Evolutionary conservation across 2,329 filamentous ascomycete genomes (phyloP).

Genomic region (Chaetomium globosum): DNA sequence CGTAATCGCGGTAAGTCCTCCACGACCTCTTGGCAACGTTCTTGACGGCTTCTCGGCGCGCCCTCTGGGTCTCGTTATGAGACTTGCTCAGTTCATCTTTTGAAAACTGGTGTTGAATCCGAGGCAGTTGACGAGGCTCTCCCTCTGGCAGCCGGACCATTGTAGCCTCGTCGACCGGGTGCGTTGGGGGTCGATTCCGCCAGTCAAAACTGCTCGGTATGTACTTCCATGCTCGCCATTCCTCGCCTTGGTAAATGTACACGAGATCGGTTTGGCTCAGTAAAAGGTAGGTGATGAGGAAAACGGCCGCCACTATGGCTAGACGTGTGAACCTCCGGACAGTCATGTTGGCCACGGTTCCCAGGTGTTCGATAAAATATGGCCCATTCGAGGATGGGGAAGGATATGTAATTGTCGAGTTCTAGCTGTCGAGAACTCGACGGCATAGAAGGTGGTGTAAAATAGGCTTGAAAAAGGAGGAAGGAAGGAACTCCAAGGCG

Average conservation of each 20-base stretch:
- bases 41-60: conserved; percentile 46
- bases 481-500: background rate
- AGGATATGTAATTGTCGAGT: background rate
- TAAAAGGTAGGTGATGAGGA: conserved; percentile 32
- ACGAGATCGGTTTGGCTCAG: conserved; percentile 21
- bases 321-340: conserved; percentile 33
- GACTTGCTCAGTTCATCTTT: conserved; percentile 43
- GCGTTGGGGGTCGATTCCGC: conserved; percentile 35
- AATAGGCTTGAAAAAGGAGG: background rate
- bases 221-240: conserved; percentile 32
- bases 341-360: conserved; percentile 32
- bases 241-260: conserved; percentile 4
- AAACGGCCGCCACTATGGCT: conserved; percentile 29
- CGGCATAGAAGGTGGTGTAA: background rate
- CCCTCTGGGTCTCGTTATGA: conserved; percentile 43
- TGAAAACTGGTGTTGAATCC: conserved; percentile 50
- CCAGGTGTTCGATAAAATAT: conserved; percentile 19
- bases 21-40: conserved; percentile 51
- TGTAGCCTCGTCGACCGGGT: conserved; percentile 33
- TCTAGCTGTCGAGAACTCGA: background rate
- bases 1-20: conserved; percentile 56
- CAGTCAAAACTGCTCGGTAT: conserved; percentile 40
- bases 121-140: conserved; percentile 39
- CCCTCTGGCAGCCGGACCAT: conserved; percentile 43
- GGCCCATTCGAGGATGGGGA: conserved; percentile 14